Conservation (phyloP, 805 yeast species). For the Candida sphagnicola region DNA sequence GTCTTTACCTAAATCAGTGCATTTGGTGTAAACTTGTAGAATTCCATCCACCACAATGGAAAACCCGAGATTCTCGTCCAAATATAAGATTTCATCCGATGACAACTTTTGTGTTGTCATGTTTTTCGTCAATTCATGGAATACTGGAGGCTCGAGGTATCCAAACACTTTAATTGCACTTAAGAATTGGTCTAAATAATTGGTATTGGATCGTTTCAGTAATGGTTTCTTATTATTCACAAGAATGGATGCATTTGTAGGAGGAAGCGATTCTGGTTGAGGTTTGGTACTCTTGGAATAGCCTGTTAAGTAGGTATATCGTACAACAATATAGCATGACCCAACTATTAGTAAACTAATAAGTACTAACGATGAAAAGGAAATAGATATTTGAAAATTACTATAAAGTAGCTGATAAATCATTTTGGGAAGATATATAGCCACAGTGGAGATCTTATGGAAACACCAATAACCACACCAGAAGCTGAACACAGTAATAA, state of each 20-base stretch:
- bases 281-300: conserved; percentile 44
- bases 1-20: conserved; percentile 18
- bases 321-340: conserved; percentile 43
- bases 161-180: conserved; percentile 93
- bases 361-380: conserved; percentile 27
- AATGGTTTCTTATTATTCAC: conserved; percentile 25
- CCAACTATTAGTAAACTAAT: conserved; percentile 13
- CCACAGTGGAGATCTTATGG: background rate
- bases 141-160: conserved; percentile 82
- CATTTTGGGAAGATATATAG: background rate
- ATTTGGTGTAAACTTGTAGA: conserved; percentile 69
- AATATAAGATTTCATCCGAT: conserved; percentile 67
- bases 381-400: conserved; percentile 48
- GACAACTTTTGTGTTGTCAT: conserved; percentile 85
- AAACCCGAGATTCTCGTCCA: conserved; percentile 79
- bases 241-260: conserved; percentile 4
- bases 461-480: background rate
- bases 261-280: background rate
- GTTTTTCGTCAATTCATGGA: conserved; percentile 86
- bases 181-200: conserved; percentile 83
- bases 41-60: conserved; percentile 91
- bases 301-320: conserved; percentile 60
- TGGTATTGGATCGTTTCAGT: conserved; percentile 40
- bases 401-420: conserved; percentile 22
- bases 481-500: background rate